Conservation (phyloP, 2,329 filamentous ascomycete species). For the Microcyclospora pomicola region DNA sequence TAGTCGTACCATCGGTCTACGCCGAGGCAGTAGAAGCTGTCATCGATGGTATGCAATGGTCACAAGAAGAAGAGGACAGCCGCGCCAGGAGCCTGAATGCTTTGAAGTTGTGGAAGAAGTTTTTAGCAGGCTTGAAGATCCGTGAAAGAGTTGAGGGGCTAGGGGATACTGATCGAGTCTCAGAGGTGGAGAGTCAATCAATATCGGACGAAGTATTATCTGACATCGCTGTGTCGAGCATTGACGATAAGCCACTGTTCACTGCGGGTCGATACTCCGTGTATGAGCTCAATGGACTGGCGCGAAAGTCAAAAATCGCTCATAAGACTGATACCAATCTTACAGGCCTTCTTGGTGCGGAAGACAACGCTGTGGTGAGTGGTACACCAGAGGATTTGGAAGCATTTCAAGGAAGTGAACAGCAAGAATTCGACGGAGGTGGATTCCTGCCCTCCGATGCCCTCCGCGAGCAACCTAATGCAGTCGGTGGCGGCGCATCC, state of each 20-base stretch:
- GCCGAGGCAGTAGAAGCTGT: constrained; percentile 58
- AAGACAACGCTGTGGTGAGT: background rate
- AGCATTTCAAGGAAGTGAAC: background rate
- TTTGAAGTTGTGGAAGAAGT: constrained; percentile 45
- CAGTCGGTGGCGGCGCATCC: too few species aligned
- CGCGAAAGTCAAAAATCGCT: background rate
- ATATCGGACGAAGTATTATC: too few species aligned
- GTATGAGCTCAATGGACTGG: constrained; percentile 3
- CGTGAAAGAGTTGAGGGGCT: constrained; percentile 53
- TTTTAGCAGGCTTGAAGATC: constrained; percentile 51
- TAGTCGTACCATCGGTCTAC: constrained; percentile 60
- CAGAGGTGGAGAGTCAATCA: too few species aligned
- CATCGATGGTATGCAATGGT: constrained; percentile 52
- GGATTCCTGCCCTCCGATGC: constrained; percentile 1
- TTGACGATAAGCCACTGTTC: constrained; percentile 10
- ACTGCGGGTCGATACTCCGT: constrained; percentile 9
- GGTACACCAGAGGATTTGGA: constrained; percentile 1
- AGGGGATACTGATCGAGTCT: too few species aligned
- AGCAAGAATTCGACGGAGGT: constrained; percentile 3
- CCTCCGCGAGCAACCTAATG: too few species aligned
- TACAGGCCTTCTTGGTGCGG: constrained; percentile 1
- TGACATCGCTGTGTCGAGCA: too few species aligned
- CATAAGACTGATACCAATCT: constrained; percentile 15
- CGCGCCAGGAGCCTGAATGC: constrained; percentile 37
- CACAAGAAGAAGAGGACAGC: constrained; percentile 49